A percentile compares a stretch with the other conserved stretches of the same genome.
These are phyloP conservation scores for Cladosporium phlei DNA, from an alignment of 2,329 filamentous ascomycete species.

Conservation along the genomic window DNA sequence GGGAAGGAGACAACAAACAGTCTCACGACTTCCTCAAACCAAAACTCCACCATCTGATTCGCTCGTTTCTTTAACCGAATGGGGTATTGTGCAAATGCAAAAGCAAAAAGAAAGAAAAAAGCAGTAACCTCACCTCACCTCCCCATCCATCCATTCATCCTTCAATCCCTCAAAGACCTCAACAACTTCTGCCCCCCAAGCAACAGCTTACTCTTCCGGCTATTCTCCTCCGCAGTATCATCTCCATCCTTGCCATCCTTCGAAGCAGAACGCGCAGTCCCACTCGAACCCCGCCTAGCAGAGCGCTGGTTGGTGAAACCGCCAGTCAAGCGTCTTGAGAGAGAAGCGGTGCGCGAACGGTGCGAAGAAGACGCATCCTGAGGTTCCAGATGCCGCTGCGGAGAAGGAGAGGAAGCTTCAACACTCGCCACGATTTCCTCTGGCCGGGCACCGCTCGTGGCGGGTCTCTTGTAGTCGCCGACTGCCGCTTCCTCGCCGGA, in stretches of 20 bases:
- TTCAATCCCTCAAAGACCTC: slow-evolving; percentile 31
- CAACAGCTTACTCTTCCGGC: slow-evolving; percentile 38
- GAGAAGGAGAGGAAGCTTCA: neutral
- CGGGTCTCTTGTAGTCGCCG: slow-evolving; percentile 9
- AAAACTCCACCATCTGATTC: no score
- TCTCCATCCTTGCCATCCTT: slow-evolving; percentile 20
- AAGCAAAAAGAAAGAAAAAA: neutral
- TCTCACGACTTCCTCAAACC: no score
- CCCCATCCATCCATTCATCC: no score
- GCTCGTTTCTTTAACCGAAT: neutral
- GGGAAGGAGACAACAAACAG: no score
- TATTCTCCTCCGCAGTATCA: slow-evolving; percentile 31
- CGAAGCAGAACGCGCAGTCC: no score
- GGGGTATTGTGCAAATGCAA: slow-evolving; percentile 4
- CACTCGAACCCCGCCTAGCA: no score
- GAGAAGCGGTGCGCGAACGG: slow-evolving; percentile 21
- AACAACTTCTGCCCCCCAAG: slow-evolving; percentile 41
- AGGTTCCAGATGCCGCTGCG: neutral
- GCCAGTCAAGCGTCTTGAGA: slow-evolving; percentile 27
- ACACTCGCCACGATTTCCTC: neutral
- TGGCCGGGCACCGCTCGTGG: slow-evolving; percentile 6
- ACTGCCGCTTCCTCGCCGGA: slow-evolving; percentile 1
- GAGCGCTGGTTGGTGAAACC: slow-evolving; percentile 28
- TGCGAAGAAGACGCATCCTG: neutral
- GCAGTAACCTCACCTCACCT: no score